These are phyloP conservation scores for Aspergillus udagawae DNA, from an alignment of 2,329 filamentous ascomycete genomes.

Conservation along the genomic window DNA sequence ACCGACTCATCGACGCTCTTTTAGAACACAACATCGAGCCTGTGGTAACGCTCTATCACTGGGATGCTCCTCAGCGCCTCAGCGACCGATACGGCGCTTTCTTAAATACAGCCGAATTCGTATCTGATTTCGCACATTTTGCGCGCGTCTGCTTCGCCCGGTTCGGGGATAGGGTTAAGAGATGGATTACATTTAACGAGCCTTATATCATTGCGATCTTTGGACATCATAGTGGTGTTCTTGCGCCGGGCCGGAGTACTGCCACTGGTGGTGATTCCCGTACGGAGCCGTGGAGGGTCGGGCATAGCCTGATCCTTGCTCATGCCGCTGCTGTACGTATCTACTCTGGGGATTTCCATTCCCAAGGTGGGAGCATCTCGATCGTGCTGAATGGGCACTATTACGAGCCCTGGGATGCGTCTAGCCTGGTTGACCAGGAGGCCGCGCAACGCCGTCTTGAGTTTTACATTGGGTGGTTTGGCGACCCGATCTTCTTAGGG, in stretches of 20 bases:
- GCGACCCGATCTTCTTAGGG: conserved; percentile 35
- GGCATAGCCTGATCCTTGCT: conserved; percentile 1
- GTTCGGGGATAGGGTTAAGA: conserved; percentile 27
- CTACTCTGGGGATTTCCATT: background rate
- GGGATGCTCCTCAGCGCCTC: conserved; percentile 35
- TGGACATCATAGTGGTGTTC: conserved; percentile 9
- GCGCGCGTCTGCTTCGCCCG: conserved; percentile 27
- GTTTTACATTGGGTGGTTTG: conserved; percentile 37
- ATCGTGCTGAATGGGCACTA: conserved; percentile 19
- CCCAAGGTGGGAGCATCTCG: conserved; percentile 1
- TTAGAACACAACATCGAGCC: conserved; percentile 39
- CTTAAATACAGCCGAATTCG: conserved; percentile 1
- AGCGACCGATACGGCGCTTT: conserved; percentile 34
- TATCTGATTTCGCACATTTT: conserved; percentile 17
- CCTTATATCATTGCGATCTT: conserved; percentile 31
- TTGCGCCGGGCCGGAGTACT: conserved; percentile 3
- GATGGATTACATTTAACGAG: conserved; percentile 36
- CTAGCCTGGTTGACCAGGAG: conserved; percentile 10
- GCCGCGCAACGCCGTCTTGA: conserved; percentile 17
- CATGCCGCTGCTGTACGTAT: conserved; percentile 1
- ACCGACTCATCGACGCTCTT: conserved; percentile 40
- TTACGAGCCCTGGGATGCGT: conserved; percentile 26
- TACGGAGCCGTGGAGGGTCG: conserved; percentile 6
- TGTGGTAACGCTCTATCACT: conserved; percentile 42
- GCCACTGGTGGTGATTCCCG: background rate